Evolutionary conservation across 1,284 basidiomycete genomes (phyloP).

Genomic region (Chalciporus sp.): DNA sequence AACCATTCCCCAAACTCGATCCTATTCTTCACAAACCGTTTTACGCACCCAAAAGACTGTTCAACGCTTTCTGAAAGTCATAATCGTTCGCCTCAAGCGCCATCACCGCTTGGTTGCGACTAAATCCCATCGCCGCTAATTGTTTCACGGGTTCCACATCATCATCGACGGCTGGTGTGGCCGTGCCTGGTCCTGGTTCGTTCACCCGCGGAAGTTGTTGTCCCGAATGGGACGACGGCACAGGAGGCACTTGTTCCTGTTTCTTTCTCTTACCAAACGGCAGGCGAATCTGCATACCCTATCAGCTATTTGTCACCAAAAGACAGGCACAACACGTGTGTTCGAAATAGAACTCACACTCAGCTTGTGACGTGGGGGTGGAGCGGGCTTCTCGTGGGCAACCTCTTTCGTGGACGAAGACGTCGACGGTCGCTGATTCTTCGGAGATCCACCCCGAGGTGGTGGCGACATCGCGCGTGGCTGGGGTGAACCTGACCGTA

Average conservation of each 20-base stretch:
- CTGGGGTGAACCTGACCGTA: slow-evolving; percentile 44
- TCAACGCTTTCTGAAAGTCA: slow-evolving; percentile 72
- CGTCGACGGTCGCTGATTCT: slow-evolving; percentile 53
- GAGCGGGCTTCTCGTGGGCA: slow-evolving; percentile 51
- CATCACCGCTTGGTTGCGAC: slow-evolving; percentile 70
- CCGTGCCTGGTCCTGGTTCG: slow-evolving; percentile 41
- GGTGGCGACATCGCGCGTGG: slow-evolving; percentile 52
- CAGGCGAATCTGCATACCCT: slow-evolving; percentile 60
- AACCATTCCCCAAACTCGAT: background rate
- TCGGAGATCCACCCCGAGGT: slow-evolving; percentile 57
- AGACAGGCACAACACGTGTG: slow-evolving; percentile 4
- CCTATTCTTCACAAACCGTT: slow-evolving; percentile 5
- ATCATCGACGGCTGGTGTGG: slow-evolving; percentile 64
- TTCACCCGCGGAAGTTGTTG: slow-evolving; percentile 49
- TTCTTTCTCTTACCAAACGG: slow-evolving; percentile 79
- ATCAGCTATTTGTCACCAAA: slow-evolving; percentile 14
- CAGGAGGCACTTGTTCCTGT: slow-evolving; percentile 51
- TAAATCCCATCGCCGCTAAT: slow-evolving; percentile 82
- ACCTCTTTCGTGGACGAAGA: slow-evolving; percentile 52
- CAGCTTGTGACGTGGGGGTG: slow-evolving; percentile 60
- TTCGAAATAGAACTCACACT: slow-evolving; percentile 55
- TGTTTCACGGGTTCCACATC: slow-evolving; percentile 80
- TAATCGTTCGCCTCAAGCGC: slow-evolving; percentile 79
- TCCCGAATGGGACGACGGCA: slow-evolving; percentile 44
- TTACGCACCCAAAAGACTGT: slow-evolving; percentile 57